Base-by-base conservation (phyloP, 2,329 filamentous ascomycete genomes). In the Cladosporium colombiae region DNA sequence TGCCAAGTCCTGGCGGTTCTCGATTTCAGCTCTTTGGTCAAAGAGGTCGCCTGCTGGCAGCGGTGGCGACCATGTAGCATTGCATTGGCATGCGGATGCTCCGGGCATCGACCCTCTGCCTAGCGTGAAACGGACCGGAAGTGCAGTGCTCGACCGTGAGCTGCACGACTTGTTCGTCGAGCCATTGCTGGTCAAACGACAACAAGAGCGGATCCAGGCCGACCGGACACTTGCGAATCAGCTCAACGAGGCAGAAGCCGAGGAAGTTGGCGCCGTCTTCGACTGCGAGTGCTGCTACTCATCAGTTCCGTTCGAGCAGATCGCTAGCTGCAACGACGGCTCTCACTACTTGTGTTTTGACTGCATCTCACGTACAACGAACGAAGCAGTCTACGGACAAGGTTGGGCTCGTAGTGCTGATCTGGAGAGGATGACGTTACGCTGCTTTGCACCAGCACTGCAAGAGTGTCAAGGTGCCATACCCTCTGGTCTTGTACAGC, bases 311-410 rank as follows among this genome's bases (percentile, higher is more conserved):
- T 92, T 93, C 68, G 90, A 94, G 75, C 86, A 91, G 72, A 85
- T 93, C 66, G 87, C 90, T 0, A 84, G 86, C n/a, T 95, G 91
- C 79, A 85, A 86, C 73, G 78, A 82, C 35, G 83, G 85, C 2
- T 88, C 86, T 1, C 91, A 95, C 78, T 85, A 91, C 74, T 83
- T 94, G 64, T 95, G 91, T 79, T 89, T 93, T 78, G 86, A 86
- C 55, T 98, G 95, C 77, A 89, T 98, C 60, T 89, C 89, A 69
- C 88, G 90, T 69, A 89, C 93, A 13, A 85, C 94, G 66, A 90
- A 89, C 59, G 94, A 98, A 76, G 93, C 93, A 1, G 81, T 98
- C 0, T 98, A 96, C 75, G 95, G 95, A 0, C 95, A 98, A 77
- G 92, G 92, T 62, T 97, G 94, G 92, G 86, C 88, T 59, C 88